A percentile compares a stretch with the other conserved stretches of the same genome.
Evolutionary conservation across 2,329 filamentous ascomycete species (phyloP).

Genomic region (Coniochaeta prunicola): DNA sequence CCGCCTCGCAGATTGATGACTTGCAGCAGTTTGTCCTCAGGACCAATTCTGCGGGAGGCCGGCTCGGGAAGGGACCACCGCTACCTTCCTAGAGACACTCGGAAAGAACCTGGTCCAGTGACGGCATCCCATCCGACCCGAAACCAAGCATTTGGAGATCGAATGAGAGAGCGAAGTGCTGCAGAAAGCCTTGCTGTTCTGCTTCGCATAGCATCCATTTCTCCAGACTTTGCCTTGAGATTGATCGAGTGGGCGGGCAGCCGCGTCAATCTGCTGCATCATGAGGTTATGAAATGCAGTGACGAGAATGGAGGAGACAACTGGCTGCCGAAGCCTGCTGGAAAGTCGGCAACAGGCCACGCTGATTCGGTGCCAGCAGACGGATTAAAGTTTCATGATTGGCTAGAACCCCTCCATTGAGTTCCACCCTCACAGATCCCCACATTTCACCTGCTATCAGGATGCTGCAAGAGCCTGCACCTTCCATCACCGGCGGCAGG

Average conservation of each 20-base stretch:
- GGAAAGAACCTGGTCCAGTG: not conserved
- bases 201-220: not conserved
- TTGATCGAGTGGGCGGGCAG: not conserved
- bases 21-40: not conserved
- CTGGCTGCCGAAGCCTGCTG: not conserved
- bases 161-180: not conserved
- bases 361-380: not conserved
- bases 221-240: not conserved
- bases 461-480: not conserved
- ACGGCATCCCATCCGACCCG: not conserved
- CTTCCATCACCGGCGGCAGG: not conserved
- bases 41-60: not conserved
- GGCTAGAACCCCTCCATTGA: not conserved
- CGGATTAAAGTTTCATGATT: not conserved
- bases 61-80: not conserved
- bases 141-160: not conserved
- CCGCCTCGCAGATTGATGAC: not conserved
- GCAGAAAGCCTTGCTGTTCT: not conserved
- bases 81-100: not conserved
- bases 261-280: not conserved
- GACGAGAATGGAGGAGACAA: not conserved
- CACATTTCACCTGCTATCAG: not conserved
- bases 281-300: conserved; percentile 1
- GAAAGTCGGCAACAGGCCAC: not conserved
- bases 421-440: not conserved